Base-by-base conservation (phyloP, 768 basidiomycete genomes). In the Suillus occidentalis region DNA sequence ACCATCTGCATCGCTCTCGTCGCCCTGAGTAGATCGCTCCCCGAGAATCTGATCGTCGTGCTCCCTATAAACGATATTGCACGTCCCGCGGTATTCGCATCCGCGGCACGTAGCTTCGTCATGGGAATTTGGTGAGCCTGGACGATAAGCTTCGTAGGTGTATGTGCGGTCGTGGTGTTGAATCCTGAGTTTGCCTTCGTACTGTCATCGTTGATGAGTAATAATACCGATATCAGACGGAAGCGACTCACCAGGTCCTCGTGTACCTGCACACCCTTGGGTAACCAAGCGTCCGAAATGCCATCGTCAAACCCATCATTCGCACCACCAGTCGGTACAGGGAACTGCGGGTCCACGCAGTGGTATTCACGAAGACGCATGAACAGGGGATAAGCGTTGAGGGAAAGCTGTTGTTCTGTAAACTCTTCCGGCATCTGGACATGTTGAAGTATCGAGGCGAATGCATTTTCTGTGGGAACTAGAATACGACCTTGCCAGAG, bases 401-500 rank as follows among this genome's bases (percentile, higher is more conserved):
- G 71, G 28, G 65, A 72, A 0, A 81, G 64, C 4, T 69, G 67
- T 13, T 69, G 67, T 65, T 84, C 83, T 42, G 63, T 75, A 65
- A 82, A 78, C 5, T 67, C 31, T 3, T 71, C 61, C 6, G 78
- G 72, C 56, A 73, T 69, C 0, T 77, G 70, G 0, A 65, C n/a
- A 0, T 61, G 66, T 25, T 68, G 68, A 13, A 78, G 66, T 52
- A 77, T 42, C 14, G 31, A 39, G 25, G 39, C 66, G 20, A 75
- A 67, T 12, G 66, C 64, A 36, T 1, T 8, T 2, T 68, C 65
- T 20, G 76, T 72, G 2, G 73, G 73, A 61, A 90, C 89, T 62
- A 87, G 75, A 73, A 89, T 81, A 22, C 85, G 79, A 4, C 90
- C 90, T 65, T 87, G 82, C 87, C 86, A 90, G 6, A 83, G 76